Evolutionary conservation across 2,329 filamentous ascomycete species (phyloP).

Genomic region (Apiospora pterosperma): DNA sequence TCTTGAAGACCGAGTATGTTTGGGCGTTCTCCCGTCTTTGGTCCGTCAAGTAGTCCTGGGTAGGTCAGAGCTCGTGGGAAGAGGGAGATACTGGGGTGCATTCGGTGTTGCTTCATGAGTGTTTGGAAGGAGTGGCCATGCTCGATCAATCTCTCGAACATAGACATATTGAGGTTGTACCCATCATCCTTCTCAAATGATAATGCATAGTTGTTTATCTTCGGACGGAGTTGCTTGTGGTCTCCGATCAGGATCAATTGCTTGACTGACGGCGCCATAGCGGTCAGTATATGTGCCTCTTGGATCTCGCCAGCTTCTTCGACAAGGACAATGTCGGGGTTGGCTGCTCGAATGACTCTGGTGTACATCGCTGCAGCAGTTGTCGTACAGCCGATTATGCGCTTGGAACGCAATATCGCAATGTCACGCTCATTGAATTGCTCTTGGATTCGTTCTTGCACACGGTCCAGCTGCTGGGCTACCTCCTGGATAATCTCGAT

Average conservation of each 20-base stretch:
- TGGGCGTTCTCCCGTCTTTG: constrained; percentile 43
- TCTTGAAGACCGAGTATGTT: constrained; percentile 53
- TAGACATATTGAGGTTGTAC: constrained; percentile 62
- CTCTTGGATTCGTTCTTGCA: constrained; percentile 36
- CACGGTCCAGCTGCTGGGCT: constrained; percentile 37
- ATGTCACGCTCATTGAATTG: constrained; percentile 41
- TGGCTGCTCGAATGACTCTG: constrained; percentile 47
- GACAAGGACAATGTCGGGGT: constrained; percentile 59
- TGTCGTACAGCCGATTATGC: constrained; percentile 68
- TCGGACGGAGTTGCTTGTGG: constrained; percentile 69
- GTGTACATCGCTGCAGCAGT: constrained; percentile 64
- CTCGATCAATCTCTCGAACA: constrained; percentile 66
- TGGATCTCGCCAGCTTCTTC: constrained; percentile 75
- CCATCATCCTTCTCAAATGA: constrained; percentile 62
- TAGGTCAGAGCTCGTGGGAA: constrained; percentile 59
- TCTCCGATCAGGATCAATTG: constrained; percentile 71
- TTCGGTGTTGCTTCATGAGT: constrained; percentile 62
- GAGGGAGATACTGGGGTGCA: constrained; percentile 63
- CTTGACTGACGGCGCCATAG: constrained; percentile 51
- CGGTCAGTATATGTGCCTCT: constrained; percentile 63
- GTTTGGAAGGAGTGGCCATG: constrained; percentile 51
- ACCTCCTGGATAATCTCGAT: constrained; percentile 36
- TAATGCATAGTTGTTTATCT: constrained; percentile 58
- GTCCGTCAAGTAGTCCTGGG: constrained; percentile 54
- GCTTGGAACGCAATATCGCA: constrained; percentile 45